These are phyloP conservation scores for Vigna mungo DNA, from an alignment of 306 rosid genomes.

Conservation along the genomic window DNA sequence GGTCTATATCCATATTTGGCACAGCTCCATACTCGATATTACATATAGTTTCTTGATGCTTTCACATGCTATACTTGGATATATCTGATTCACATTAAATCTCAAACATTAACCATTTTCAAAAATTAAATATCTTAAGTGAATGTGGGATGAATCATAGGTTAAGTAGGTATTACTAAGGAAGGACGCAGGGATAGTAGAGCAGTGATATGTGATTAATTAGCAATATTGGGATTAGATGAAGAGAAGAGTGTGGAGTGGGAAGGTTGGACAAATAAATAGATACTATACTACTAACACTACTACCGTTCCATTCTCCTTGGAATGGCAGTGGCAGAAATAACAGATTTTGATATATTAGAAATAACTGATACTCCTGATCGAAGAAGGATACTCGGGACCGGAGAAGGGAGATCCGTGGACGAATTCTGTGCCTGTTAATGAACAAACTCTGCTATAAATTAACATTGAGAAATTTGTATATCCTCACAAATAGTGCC, in stretches of 20 bases:
- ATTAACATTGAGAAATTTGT: not conserved
- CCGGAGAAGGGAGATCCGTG: constrained; percentile 94
- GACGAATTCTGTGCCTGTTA: constrained; percentile 88
- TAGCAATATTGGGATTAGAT: constrained; percentile 48
- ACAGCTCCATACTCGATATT: no score
- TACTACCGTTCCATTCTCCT: constrained; percentile 64
- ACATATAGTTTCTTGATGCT: no score
- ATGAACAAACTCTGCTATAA: no score
- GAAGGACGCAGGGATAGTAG: not conserved
- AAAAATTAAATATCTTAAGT: no score
- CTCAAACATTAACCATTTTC: no score
- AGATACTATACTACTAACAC: not conserved
- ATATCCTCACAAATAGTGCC: not conserved
- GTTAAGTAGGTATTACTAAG: not conserved
- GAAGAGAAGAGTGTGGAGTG: constrained; percentile 27
- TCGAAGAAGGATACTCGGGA: no score
- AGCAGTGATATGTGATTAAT: not conserved
- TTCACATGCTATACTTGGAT: no score
- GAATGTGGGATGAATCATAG: no score
- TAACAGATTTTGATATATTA: no score
- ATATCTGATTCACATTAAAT: no score
- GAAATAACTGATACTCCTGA: no score
- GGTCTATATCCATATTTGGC: no score
- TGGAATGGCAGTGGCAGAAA: constrained; percentile 76
- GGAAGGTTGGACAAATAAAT: not conserved